Percentiles rank a stretch among this genome's conserved stretches.
Evolutionary conservation across 2,329 filamentous ascomycete species (phyloP).

Genomic region (Xylaria sp.): DNA sequence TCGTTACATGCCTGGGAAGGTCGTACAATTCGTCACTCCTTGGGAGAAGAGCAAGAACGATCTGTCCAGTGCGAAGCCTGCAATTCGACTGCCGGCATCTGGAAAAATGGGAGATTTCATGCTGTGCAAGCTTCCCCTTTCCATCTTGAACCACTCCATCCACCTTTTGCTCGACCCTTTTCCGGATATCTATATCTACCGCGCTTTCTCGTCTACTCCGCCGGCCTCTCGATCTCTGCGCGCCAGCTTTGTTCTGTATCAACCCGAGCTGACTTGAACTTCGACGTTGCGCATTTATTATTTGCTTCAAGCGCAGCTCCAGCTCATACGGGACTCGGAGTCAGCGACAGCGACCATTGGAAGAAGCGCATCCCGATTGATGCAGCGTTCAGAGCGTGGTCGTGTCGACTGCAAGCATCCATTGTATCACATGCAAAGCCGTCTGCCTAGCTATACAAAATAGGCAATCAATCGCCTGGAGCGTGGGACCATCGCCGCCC

Average conservation of each 20-base stretch:
- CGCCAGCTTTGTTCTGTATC: not conserved
- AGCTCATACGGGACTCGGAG: not conserved
- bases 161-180: not conserved
- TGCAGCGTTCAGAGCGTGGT: slow-evolving; percentile 10
- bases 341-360: no score
- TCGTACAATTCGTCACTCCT: not conserved
- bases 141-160: not conserved
- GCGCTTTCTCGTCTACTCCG: not conserved
- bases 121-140: not conserved
- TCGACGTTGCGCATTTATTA: slow-evolving; percentile 7
- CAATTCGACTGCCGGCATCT: not conserved
- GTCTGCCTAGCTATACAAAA: slow-evolving; percentile 3
- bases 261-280: not conserved
- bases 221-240: not conserved
- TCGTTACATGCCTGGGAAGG: not conserved
- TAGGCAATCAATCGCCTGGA: not conserved
- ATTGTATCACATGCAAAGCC: slow-evolving; percentile 21
- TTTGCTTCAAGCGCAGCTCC: not conserved
- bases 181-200: not conserved
- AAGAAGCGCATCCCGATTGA: no score
- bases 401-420: slow-evolving; percentile 7
- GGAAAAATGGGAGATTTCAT: not conserved
- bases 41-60: not conserved
- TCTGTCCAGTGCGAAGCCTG: not conserved
- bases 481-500: slow-evolving; percentile 4